Evolutionary conservation across 768 basidiomycete genomes (phyloP).

Genomic region (Fomitopsis pulvina): DNA sequence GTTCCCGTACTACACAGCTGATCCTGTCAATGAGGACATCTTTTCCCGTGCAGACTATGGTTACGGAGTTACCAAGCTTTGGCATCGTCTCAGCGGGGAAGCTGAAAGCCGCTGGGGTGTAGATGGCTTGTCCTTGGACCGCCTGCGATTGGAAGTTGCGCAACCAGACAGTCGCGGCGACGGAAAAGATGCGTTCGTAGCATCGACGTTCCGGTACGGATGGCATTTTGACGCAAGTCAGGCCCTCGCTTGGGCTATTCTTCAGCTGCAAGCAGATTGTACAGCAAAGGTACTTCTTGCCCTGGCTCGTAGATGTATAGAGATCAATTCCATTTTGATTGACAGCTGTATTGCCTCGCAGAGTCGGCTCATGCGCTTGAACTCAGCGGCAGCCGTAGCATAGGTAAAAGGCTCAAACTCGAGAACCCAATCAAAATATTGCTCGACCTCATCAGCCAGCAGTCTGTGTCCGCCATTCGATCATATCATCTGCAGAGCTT

Average conservation of each 20-base stretch:
- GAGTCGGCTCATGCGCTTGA: slow-evolving; percentile 44
- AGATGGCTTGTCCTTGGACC: slow-evolving; percentile 57
- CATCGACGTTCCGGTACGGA: slow-evolving; percentile 65
- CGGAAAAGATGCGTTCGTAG: slow-evolving; percentile 41
- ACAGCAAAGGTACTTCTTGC: slow-evolving; percentile 50
- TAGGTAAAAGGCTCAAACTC: slow-evolving; percentile 45
- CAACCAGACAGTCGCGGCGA: slow-evolving; percentile 13
- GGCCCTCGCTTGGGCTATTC: slow-evolving; percentile 70
- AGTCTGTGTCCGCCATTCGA: slow-evolving; percentile 27
- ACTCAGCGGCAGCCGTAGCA: slow-evolving; percentile 22
- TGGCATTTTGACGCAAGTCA: slow-evolving; percentile 63
- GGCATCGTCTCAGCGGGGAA: slow-evolving; percentile 53
- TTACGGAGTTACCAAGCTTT: slow-evolving; percentile 45
- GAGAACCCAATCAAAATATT: slow-evolving; percentile 57
- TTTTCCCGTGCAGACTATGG: slow-evolving; percentile 33
- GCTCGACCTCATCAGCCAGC: slow-evolving; percentile 40
- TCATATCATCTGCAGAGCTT: slow-evolving; percentile 65
- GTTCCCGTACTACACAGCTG: slow-evolving; percentile 46
- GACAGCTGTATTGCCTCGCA: slow-evolving; percentile 56
- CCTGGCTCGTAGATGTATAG: no score
- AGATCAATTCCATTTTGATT: slow-evolving; percentile 1
- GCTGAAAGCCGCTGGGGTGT: slow-evolving; percentile 59
- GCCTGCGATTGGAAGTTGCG: slow-evolving; percentile 49
- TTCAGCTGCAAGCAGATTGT: slow-evolving; percentile 80
- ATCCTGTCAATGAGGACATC: slow-evolving; percentile 7